Percentiles rank a stretch among this genome's conserved stretches.
Conservation (phyloP, 345 rosid species). For the Eucalyptus marginata region DNA sequence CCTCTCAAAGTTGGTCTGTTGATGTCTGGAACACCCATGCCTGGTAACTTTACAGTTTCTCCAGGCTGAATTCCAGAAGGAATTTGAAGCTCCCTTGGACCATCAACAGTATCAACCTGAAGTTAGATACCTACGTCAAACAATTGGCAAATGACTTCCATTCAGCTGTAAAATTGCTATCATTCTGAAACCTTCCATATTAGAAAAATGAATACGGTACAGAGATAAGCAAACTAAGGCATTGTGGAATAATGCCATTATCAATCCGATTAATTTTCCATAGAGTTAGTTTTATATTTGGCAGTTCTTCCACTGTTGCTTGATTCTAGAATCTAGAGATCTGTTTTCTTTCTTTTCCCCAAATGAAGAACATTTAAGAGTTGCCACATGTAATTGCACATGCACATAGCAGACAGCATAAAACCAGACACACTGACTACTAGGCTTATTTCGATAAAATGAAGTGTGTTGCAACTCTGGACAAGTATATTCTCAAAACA, state of each 20-base stretch:
- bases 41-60: constrained; percentile 40
- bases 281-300: not conserved
- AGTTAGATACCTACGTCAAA: not conserved
- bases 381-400: not conserved
- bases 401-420: not conserved
- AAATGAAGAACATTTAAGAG: not conserved
- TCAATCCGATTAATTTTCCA: not conserved
- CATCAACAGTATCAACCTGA: constrained; percentile 91
- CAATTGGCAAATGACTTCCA: not conserved
- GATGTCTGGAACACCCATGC: constrained; percentile 84
- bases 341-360: not conserved
- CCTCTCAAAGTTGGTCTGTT: constrained; percentile 63
- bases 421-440: not conserved
- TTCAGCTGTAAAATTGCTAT: not conserved
- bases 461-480: not conserved
- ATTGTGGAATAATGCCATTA: not conserved
- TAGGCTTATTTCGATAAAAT: not conserved
- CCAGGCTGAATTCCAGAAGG: constrained; percentile 89
- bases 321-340: not conserved
- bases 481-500: not conserved
- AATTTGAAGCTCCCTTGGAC: constrained; percentile 56
- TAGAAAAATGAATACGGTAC: not conserved
- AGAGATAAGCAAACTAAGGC: not conserved
- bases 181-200: not conserved
- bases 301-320: not conserved